A percentile compares a stretch with the other conserved stretches of the same genome.
Evolutionary conservation across 148 eudicot species (phyloP).

Genomic region (Oxyria digyna): DNA sequence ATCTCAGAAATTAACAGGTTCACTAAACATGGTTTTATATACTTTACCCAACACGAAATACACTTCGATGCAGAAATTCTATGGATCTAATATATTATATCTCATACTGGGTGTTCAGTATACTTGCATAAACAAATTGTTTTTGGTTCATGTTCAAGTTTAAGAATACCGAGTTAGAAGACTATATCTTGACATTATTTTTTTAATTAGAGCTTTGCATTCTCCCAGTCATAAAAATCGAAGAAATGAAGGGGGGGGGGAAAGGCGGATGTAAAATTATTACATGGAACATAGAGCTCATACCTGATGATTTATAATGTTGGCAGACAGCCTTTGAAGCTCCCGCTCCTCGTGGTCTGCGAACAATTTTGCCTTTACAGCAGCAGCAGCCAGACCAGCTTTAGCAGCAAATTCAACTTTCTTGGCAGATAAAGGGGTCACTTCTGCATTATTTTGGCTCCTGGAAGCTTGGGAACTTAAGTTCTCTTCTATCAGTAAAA

Average conservation of each 20-base stretch:
- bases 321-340: slow-evolving; percentile 89
- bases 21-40: not conserved
- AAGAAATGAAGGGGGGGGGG: not conserved
- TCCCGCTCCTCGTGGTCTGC: slow-evolving; percentile 98
- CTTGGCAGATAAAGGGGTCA: slow-evolving; percentile 40
- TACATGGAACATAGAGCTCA: not conserved
- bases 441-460: slow-evolving; percentile 31
- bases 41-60: not conserved
- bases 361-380: slow-evolving; percentile 80
- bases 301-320: slow-evolving; percentile 95
- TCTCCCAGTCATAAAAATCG: not conserved
- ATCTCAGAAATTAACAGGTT: not conserved
- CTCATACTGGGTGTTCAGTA: too few relatives aligned
- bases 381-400: slow-evolving; percentile 87
- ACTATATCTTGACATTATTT: too few relatives aligned
- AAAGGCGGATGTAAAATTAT: not conserved
- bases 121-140: too few relatives aligned
- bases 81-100: too few relatives aligned
- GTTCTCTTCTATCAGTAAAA: slow-evolving; percentile 25
- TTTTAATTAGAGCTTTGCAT: not conserved
- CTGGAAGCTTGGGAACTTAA: slow-evolving; percentile 23
- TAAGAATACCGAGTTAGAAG: too few relatives aligned
- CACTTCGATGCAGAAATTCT: too few relatives aligned
- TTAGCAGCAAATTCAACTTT: slow-evolving; percentile 66
- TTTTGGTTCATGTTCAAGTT: too few relatives aligned